Conservation (phyloP, 805 yeast genomes). For the Diddensiella caesifluorescens region DNA sequence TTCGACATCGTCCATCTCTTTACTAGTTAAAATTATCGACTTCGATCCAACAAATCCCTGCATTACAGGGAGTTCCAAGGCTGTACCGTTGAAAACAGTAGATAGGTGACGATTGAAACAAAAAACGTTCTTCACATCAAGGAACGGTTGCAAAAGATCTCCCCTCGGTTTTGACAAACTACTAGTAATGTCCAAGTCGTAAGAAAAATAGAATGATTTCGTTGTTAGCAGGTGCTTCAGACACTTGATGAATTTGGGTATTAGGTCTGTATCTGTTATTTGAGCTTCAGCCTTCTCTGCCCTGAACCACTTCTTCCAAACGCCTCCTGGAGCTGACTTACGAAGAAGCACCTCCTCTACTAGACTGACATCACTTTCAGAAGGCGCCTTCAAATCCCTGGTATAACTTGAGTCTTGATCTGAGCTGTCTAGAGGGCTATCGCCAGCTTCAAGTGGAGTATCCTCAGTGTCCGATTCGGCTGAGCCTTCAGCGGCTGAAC, state of each 20-base stretch:
- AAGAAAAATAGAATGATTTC: constrained; percentile 24
- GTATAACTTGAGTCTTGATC: too few relatives aligned
- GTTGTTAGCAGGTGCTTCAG: constrained; percentile 9
- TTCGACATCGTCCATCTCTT: constrained; percentile 1
- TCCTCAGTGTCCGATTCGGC: constrained; percentile 3
- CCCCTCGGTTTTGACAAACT: constrained; percentile 17
- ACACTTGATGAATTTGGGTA: constrained; percentile 15
- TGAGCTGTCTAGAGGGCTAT: too few relatives aligned
- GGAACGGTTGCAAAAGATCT: constrained; percentile 4
- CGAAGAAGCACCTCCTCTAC: constrained; percentile 12
- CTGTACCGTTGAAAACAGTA: constrained; percentile 16
- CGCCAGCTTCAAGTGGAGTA: constrained; percentile 3
- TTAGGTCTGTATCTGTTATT: constrained; percentile 4
- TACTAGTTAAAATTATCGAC: background rate
- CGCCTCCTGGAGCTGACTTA: constrained; percentile 5
- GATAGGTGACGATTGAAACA: constrained; percentile 26
- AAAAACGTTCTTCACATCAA: constrained; percentile 19
- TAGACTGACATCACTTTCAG: constrained; percentile 6
- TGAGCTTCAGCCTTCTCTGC: background rate
- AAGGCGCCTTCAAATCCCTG: too few relatives aligned
- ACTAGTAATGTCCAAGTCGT: constrained; percentile 30
- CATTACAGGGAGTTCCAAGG: constrained; percentile 24
- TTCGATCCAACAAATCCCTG: constrained; percentile 31
- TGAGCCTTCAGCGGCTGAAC: constrained; percentile 4
- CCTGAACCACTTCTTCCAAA: constrained; percentile 10